phyloP scores from a whole-genome alignment of 345 rosid genomes.

The Carallia pectinifolia region DNA sequence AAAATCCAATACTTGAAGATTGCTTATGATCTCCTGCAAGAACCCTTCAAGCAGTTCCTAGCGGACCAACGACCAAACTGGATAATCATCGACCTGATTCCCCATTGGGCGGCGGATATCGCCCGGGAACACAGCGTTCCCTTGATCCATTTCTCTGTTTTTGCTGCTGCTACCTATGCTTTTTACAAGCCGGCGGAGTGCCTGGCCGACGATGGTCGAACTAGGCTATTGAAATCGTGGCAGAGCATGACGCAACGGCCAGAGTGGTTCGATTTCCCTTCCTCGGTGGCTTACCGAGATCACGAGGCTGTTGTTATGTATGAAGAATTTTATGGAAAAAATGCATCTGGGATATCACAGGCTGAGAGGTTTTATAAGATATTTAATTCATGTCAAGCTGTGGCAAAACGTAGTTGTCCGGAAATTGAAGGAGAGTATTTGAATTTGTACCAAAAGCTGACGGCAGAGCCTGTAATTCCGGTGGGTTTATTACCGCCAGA shows the following conservation, averaged over 20 bases:
- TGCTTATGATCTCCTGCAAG: conserved; percentile 31
- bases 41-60: conserved; percentile 23
- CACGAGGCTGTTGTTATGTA: conserved; percentile 5
- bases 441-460: neutral
- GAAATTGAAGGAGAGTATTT: conserved; percentile 27
- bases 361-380: conserved; percentile 5
- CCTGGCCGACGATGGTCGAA: conserved; percentile 4
- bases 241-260: conserved; percentile 18
- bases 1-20: conserved; percentile 21
- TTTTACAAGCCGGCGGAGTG: conserved; percentile 13
- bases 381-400: neutral
- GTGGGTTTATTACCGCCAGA: conserved; percentile 26
- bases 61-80: conserved; percentile 18
- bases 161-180: neutral
- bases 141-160: conserved; percentile 15
- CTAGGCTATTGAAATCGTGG: neutral
- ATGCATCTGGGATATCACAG: conserved; percentile 21
- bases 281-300: conserved; percentile 12
- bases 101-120: conserved; percentile 26
- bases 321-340: neutral
- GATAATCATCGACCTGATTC: conserved; percentile 21
- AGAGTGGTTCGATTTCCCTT: conserved; percentile 23
- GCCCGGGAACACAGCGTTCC: conserved; percentile 21
- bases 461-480: conserved; percentile 21
- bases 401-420: conserved; percentile 25